Conservation (phyloP, 805 yeast species). For the Metschnikowia baotianmanensis region DNA sequence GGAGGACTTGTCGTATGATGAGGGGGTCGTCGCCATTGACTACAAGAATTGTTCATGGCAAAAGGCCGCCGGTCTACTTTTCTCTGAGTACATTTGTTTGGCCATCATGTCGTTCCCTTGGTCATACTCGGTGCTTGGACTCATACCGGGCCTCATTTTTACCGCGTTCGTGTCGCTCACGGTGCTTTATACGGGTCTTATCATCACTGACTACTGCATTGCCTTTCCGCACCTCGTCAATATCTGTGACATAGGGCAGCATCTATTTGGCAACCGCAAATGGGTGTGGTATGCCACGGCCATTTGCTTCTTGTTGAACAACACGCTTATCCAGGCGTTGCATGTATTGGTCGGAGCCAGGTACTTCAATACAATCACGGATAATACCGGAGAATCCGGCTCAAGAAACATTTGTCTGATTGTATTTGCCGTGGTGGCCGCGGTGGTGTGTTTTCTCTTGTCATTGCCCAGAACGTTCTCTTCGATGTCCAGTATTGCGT, state of each 20-base stretch:
- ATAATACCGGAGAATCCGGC: constrained; percentile 31
- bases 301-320: constrained; percentile 50
- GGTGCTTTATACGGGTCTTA: constrained; percentile 55
- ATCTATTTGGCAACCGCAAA: constrained; percentile 48
- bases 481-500: constrained; percentile 49
- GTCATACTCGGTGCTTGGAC: constrained; percentile 59
- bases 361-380: constrained; percentile 53
- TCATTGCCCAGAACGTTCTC: constrained; percentile 59
- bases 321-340: constrained; percentile 55
- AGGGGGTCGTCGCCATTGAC: constrained; percentile 32
- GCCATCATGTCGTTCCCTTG: constrained; percentile 68
- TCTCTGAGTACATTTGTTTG: constrained; percentile 59
- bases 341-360: constrained; percentile 61
- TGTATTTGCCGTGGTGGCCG: constrained; percentile 49
- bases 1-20: constrained; percentile 7
- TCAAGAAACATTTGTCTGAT: constrained; percentile 42
- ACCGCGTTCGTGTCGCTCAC: constrained; percentile 51
- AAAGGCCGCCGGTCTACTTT: constrained; percentile 56
- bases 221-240: constrained; percentile 50
- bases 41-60: constrained; percentile 57
- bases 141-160: constrained; percentile 55
- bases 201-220: constrained; percentile 53
- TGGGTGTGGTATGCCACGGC: constrained; percentile 61
- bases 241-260: constrained; percentile 60
- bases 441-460: constrained; percentile 47